Base-by-base conservation (phyloP, 2,329 filamentous ascomycete genomes). In the Aurifilum marmelostoma region DNA sequence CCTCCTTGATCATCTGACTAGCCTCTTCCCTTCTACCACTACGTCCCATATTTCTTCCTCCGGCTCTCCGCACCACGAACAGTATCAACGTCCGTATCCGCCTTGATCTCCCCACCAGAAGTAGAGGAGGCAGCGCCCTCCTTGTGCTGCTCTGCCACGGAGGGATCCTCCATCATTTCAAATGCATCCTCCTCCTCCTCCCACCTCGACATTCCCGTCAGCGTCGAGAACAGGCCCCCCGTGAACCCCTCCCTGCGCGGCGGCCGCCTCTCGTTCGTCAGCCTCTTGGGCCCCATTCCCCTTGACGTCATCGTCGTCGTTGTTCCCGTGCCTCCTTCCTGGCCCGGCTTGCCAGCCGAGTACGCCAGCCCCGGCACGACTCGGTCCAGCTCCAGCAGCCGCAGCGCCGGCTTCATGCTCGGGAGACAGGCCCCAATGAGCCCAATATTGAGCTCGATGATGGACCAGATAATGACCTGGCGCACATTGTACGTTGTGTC, bases 401-500 rank as follows among this genome's bases (percentile, higher is more conserved):
- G 52, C 52, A 54, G 52, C n/a, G 52, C 52, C 52, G 52, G 52
- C 24, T 16, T 54, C 52, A 54, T 54, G 52, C 52, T 54, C 24
- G 52, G 52, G 12, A 54, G 52, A 27, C 52, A 54, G 24, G 12
- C 52, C 24, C 52, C 52, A 24, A 54, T 29, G 52, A 54, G 52
- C 24, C 52, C 52, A 5, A 54, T 16, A 24, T 54, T 54, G 2
- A 54, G 52, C 52, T 54, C 52, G 24, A 54, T 54, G 24, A 54
- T 29, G 12, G 52, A 54, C 52, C 24, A 54, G 52, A 54, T 54
- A 12, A 54, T 54, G 3, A 54, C 52, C 52, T 54, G 24, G 14
- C 52, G n/a, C 52, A 54, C 24, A 12, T 54, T 54, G 52, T 54
- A 54, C 52, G 52, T 54, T 24, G 52, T 54, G 52, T 54, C 52